Evolutionary conservation across 768 basidiomycete species (phyloP), one percentile per base, ranked within the genome.

Genomic region (Leccinum variicolor): DNA sequence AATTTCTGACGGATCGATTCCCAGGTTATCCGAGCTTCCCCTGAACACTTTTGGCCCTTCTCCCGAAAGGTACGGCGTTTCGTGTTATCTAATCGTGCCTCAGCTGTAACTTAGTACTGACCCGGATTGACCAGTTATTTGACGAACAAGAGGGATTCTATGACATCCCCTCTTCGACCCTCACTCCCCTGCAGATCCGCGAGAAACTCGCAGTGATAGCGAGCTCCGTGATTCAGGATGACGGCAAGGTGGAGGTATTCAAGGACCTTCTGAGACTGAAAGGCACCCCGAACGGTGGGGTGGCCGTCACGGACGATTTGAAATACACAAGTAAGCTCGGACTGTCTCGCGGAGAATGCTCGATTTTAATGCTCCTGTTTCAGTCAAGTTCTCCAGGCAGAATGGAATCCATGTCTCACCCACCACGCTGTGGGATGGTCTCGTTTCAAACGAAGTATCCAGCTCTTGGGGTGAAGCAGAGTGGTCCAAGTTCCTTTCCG

Each of bases 401-500:
- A 97, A 98, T 60, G 81, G 90, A 3, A 84, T 97, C 41, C 95
- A 98, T 62, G 92, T 96, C 49, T 94, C 93, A 1, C 92, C 94
- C 4, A 89, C 92, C 41, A 82, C 79, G 3, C 74, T 91, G 2
- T 89, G 85, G 84, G 87, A 94, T 62, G 90, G 92, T 51, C 76
- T 87, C 55, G 67, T 91, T 53, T 87, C 84, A 11, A 80, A 76
- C 50, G 86, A 90, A 50, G 77, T 94, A 31, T 88, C 87, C 6
- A 93, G 92, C 67, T 81, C 85, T 21, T 97, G 92, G 90, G 87
- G 82, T 4, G 81, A 87, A 66, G 77, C 77, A 41, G 90, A 97
- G 68, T 96, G 94, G 94, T 76, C 74, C 19, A 81, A 85, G 47
- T 97, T 88, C 73, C 77, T 96, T 29, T 74, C 75, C 49, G 74